These are phyloP conservation scores for Notholithocarpus densiflorus DNA, from an alignment of 306 rosid species.

Conservation along the genomic window DNA sequence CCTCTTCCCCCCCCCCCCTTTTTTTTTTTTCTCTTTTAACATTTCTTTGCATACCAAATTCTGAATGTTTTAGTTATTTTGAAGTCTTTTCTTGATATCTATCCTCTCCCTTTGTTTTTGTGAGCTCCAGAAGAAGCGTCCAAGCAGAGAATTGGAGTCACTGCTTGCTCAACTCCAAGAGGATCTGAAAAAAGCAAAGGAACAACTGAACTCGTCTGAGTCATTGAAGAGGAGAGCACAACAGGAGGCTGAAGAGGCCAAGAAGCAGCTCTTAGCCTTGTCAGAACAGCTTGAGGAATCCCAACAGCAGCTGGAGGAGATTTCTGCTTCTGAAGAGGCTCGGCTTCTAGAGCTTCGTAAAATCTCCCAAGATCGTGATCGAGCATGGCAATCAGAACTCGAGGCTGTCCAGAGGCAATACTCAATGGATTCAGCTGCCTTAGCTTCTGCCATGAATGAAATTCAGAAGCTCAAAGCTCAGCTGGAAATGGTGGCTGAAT, in stretches of 20 bases:
- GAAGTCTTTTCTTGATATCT: background rate
- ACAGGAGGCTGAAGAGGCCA: constrained; percentile 77
- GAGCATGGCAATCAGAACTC: constrained; percentile 91
- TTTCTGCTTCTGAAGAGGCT: constrained; percentile 71
- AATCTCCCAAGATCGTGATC: constrained; percentile 83
- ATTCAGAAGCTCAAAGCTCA: constrained; percentile 79
- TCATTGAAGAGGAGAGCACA: constrained; percentile 55
- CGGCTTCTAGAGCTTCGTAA: constrained; percentile 68
- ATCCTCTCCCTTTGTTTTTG: constrained; percentile 7
- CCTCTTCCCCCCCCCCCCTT: accelerated
- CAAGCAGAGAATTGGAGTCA: constrained; percentile 57
- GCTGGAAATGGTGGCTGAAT: constrained; percentile 60
- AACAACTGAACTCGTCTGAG: constrained; percentile 61
- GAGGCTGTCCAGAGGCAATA: constrained; percentile 88
- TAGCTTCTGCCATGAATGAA: constrained; percentile 74
- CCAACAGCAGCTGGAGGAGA: constrained; percentile 60
- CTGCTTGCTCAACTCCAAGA: constrained; percentile 68
- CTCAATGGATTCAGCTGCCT: constrained; percentile 76
- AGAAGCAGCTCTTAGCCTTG: constrained; percentile 45
- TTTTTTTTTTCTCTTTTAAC: background rate
- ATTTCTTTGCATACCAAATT: background rate
- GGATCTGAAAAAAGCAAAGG: constrained; percentile 66
- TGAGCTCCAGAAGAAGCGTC: constrained; percentile 55
- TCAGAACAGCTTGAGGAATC: constrained; percentile 69
- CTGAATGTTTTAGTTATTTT: background rate